phyloP scores from a whole-genome alignment of 1,284 basidiomycete genomes.

The Tranzscheliella williamsii region DNA sequence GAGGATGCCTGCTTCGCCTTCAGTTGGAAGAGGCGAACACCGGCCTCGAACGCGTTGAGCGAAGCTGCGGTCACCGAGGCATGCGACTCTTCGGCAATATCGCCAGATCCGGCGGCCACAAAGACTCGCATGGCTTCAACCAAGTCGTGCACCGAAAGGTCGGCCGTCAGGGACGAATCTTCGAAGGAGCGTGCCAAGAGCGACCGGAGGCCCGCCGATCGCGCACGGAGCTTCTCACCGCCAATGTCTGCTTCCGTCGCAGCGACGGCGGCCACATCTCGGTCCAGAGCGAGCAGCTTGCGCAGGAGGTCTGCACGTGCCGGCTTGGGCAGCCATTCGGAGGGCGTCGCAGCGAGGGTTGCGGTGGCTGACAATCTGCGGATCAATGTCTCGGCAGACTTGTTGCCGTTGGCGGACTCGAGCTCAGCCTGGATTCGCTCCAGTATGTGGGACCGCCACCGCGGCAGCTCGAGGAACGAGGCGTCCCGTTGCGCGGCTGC shows the following conservation, averaged over 20 bases:
- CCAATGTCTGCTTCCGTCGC: no score
- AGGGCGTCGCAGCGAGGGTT: conserved; percentile 9
- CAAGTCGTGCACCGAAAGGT: neutral
- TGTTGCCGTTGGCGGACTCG: no score
- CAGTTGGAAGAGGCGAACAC: neutral
- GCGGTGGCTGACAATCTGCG: conserved; percentile 6
- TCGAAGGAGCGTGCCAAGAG: neutral
- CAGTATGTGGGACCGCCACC: conserved; percentile 29
- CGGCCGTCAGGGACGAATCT: neutral
- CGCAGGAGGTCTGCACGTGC: conserved; percentile 10
- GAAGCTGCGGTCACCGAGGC: neutral
- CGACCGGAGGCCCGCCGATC: no score
- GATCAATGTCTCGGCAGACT: neutral
- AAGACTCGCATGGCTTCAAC: neutral
- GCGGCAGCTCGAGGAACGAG: conserved; percentile 39
- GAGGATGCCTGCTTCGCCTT: neutral
- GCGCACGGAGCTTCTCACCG: no score
- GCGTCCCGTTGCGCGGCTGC: conserved; percentile 22
- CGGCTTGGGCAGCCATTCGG: conserved; percentile 22
- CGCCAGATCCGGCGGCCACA: neutral
- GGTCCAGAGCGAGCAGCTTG: conserved; percentile 16
- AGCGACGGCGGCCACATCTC: conserved; percentile 5
- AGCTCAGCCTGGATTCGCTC: conserved; percentile 2
- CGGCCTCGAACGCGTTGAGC: neutral
- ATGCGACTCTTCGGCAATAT: neutral